Evolutionary conservation across 768 basidiomycete genomes (phyloP).

Genomic region (Amanita inopinata): DNA sequence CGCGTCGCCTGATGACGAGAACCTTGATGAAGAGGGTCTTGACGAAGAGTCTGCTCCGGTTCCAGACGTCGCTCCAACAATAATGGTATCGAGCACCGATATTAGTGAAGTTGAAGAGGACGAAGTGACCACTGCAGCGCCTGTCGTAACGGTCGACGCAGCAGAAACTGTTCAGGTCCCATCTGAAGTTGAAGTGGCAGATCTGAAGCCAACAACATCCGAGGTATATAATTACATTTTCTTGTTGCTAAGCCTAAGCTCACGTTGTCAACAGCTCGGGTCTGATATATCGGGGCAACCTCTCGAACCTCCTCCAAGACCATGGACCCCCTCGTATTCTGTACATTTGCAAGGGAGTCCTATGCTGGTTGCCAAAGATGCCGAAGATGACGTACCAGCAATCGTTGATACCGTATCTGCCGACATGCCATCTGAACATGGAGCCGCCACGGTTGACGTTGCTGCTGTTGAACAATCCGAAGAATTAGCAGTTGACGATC

Average conservation of each 20-base stretch:
- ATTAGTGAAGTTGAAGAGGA: not conserved
- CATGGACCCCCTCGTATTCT: slow-evolving; percentile 34
- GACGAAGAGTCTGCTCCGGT: slow-evolving; percentile 10
- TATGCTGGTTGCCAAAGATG: not conserved
- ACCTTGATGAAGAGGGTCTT: slow-evolving; percentile 9
- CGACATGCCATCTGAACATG: not conserved
- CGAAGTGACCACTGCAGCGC: not conserved
- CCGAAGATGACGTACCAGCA: not conserved
- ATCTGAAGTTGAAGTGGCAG: too few species aligned
- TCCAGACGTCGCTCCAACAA: not conserved
- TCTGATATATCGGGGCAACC: not conserved
- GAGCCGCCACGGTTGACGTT: not conserved
- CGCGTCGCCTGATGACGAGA: slow-evolving; percentile 16
- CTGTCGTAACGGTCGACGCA: not conserved
- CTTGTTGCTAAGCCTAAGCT: not conserved
- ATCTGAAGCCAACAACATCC: too few species aligned
- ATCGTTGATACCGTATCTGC: not conserved
- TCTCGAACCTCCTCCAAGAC: slow-evolving; percentile 16
- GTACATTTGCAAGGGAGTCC: slow-evolving; percentile 30
- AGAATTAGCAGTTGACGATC: not conserved
- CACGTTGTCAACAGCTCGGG: not conserved
- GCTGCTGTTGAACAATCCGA: not conserved
- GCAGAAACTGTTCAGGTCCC: not conserved
- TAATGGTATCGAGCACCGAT: too few species aligned
- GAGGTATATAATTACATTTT: slow-evolving; percentile 3